Evolutionary conservation across 1,284 basidiomycete species (phyloP), one percentile per base, ranked within the genome.

Genomic region (Inonotus hispidus): DNA sequence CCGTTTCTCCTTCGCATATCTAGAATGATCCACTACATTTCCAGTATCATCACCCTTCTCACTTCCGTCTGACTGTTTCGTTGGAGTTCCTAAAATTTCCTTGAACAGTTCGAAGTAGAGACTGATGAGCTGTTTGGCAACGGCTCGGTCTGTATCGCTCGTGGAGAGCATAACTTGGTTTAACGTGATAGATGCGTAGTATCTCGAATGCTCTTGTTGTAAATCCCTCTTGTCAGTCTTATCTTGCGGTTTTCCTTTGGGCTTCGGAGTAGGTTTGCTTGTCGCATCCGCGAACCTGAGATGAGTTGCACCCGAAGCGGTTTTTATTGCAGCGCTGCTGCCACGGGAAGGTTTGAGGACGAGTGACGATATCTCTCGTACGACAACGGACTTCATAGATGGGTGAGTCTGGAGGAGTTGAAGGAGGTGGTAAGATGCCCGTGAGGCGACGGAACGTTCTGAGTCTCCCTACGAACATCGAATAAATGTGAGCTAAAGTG

Each of bases 21-120:
- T 72, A 13, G 72, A 73, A 14, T 70, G 73, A 25, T 70, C 72
- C 5, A 71, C 76, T 7, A 25, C 47, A 58, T 73, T 77, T 50
- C 71, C 69, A 8, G 68, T 67, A 49, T 77, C 79, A 1, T 71
- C 68, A 43, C 71, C 74, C 7, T 68, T 64, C 2, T 68, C 60
- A 32, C 68, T 71, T n/a, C 75, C 76, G 38, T 61, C 63, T 21
- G 63, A 62, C 35, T 37, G 21, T 7, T 74, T 58, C 70, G 71
- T 71, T 58, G 74, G 67, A 62, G 86, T 81, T 0, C 91, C 88
- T 1, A 97, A 80, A 11, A 96, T 77, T 69, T 94, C 93, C 66
- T 90, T 81, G 76, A 99, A 99, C 68, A 99, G 82, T 75, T 95
- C 90, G 70, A 99, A 99, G 75, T 99, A 99, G 10, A 96, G 81